Percentiles rank a stretch among this genome's conserved stretches.
phyloP scores from a whole-genome alignment of 2,329 filamentous ascomycete genomes.

The Arthroderma uncinatum region DNA sequence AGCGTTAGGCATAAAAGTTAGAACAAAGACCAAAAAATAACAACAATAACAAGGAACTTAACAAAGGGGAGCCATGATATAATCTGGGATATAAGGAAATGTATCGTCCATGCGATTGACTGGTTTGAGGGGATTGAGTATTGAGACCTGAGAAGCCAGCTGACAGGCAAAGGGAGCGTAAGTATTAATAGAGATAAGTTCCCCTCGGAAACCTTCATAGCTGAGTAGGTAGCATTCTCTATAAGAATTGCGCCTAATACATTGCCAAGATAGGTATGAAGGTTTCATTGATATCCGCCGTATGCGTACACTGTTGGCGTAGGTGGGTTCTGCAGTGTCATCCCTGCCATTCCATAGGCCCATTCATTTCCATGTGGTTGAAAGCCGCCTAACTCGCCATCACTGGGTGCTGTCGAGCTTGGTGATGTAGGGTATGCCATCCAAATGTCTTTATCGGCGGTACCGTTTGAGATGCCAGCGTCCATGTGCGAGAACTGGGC shows the following conservation, averaged over 20 bases:
- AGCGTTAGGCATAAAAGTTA: neutral
- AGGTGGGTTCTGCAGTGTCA: neutral
- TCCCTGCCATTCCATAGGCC: neutral
- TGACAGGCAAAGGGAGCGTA: neutral
- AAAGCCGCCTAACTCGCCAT: neutral
- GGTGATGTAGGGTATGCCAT: neutral
- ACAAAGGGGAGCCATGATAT: neutral
- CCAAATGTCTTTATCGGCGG: neutral
- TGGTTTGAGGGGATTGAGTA: neutral
- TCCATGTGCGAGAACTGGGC: neutral
- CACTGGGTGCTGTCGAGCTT: neutral
- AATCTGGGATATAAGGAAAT: neutral
- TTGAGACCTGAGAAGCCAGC: neutral
- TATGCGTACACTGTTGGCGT: neutral
- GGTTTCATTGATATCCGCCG: neutral
- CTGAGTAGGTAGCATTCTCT: neutral
- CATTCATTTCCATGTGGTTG: neutral
- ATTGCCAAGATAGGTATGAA: neutral
- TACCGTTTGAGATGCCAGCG: neutral
- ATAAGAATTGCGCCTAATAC: neutral
- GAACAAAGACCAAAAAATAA: neutral
- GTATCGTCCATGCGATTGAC: too few species aligned
- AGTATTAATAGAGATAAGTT: neutral
- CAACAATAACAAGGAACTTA: neutral
- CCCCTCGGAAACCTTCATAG: neutral